These are phyloP conservation scores for Pinus taeda DNA, from an alignment of 75 land plant genomes.

Conservation along the genomic window DNA sequence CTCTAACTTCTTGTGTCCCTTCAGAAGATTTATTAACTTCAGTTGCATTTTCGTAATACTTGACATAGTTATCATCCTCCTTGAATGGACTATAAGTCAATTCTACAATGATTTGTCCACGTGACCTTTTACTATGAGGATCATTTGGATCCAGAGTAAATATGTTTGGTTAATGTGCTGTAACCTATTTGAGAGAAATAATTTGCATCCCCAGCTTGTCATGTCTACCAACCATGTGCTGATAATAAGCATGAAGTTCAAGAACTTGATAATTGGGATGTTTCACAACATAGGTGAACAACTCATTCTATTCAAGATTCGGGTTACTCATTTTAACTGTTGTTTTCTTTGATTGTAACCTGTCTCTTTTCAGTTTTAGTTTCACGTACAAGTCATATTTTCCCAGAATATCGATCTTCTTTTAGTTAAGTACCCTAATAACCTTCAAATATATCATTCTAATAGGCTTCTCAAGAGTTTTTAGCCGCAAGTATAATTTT, in stretches of 20 bases:
- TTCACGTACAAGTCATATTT: slow-evolving; percentile 95
- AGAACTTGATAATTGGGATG: slow-evolving; percentile 83
- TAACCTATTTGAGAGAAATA: slow-evolving; percentile 57
- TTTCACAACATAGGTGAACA: slow-evolving; percentile 76
- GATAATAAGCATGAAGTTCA: slow-evolving; percentile 77
- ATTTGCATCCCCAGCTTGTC: slow-evolving; percentile 71
- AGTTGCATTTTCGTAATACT: slow-evolving; percentile 29
- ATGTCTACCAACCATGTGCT: slow-evolving; percentile 90
- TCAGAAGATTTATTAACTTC: slow-evolving; percentile 9
- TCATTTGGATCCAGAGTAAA: slow-evolving; percentile 66
- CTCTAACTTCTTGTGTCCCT: slow-evolving; percentile 47
- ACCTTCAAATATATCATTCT: slow-evolving; percentile 88
- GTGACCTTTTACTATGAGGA: slow-evolving; percentile 62
- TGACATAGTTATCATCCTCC: slow-evolving; percentile 39
- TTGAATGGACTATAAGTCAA: slow-evolving; percentile 65
- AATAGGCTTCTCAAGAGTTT: slow-evolving; percentile 58
- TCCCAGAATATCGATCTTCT: slow-evolving; percentile 86
- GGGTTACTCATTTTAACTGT: slow-evolving; percentile 71
- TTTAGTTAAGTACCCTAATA: slow-evolving; percentile 57
- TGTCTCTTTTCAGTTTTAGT: slow-evolving; percentile 72
- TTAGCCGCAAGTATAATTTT: no score
- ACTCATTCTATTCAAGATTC: slow-evolving; percentile 95
- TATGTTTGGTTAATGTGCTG: slow-evolving; percentile 58
- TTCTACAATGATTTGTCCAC: slow-evolving; percentile 67
- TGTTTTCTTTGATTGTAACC: slow-evolving; percentile 69